Evolutionary conservation across 805 yeast genomes (phyloP).

Genomic region (Lachancea kluyveri): DNA sequence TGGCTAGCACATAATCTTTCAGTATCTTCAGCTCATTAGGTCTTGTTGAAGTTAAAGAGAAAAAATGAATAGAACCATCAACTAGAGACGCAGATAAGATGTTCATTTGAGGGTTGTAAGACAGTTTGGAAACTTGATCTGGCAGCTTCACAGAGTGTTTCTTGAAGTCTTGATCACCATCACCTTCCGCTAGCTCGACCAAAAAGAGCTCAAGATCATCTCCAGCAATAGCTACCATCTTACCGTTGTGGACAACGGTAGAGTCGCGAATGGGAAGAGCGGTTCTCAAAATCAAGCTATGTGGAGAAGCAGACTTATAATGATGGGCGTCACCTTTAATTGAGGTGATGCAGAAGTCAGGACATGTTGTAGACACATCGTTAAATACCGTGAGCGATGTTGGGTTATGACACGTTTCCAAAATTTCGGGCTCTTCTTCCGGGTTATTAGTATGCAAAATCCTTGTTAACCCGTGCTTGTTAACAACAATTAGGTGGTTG

Average conservation of each 20-base stretch:
- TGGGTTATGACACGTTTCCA: slow-evolving; percentile 44
- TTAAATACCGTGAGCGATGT: slow-evolving; percentile 34
- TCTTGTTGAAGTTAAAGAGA: slow-evolving; percentile 43
- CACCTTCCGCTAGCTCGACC: slow-evolving; percentile 36
- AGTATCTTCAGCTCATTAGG: slow-evolving; percentile 48
- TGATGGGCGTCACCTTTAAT: slow-evolving; percentile 22
- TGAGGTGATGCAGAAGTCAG: slow-evolving; percentile 18
- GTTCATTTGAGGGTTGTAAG: slow-evolving; percentile 54
- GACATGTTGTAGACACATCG: too few species aligned
- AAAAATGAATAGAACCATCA: slow-evolving; percentile 53
- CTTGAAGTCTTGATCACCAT: slow-evolving; percentile 16
- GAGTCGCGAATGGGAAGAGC: slow-evolving; percentile 39
- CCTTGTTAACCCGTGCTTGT: slow-evolving; percentile 48
- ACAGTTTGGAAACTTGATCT: slow-evolving; percentile 51
- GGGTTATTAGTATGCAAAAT: slow-evolving; percentile 41
- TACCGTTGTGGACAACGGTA: slow-evolving; percentile 54
- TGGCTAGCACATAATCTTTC: slow-evolving; percentile 32
- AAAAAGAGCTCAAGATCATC: slow-evolving; percentile 54
- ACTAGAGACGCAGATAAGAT: slow-evolving; percentile 51
- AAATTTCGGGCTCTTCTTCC: slow-evolving; percentile 54
- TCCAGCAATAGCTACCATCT: slow-evolving; percentile 55
- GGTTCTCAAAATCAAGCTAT: slow-evolving; percentile 36
- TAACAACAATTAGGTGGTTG: slow-evolving; percentile 43
- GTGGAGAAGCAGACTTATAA: slow-evolving; percentile 20
- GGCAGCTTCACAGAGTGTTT: slow-evolving; percentile 34